Evolutionary conservation across 1,284 basidiomycete genomes (phyloP).

Genomic region (Xerocomus nothofagi): DNA sequence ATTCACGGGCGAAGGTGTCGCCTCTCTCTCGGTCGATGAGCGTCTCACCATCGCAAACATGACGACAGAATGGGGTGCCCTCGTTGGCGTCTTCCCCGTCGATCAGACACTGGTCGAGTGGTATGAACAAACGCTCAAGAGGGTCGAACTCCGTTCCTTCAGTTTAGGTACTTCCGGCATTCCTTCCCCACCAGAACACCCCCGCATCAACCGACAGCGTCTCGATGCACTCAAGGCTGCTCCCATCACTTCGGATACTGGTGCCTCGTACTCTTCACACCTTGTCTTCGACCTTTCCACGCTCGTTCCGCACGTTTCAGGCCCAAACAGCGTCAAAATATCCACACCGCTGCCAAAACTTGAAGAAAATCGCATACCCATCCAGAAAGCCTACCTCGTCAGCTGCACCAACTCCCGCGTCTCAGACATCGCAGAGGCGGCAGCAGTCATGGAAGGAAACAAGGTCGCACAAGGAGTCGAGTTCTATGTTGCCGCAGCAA

Average conservation of each 20-base stretch:
- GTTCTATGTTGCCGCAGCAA: slow-evolving; percentile 97
- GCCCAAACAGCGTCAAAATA: slow-evolving; percentile 97
- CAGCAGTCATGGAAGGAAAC: slow-evolving; percentile 82
- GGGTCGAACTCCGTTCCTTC: slow-evolving; percentile 82
- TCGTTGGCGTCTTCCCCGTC: slow-evolving; percentile 94
- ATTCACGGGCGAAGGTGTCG: slow-evolving; percentile 92
- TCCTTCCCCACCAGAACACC: slow-evolving; percentile 77
- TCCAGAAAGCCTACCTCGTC: slow-evolving; percentile 98
- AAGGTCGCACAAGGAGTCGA: slow-evolving; percentile 90
- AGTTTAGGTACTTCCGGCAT: slow-evolving; percentile 48
- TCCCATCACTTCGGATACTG: slow-evolving; percentile 69
- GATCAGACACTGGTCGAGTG: slow-evolving; percentile 83
- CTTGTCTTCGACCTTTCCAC: slow-evolving; percentile 92
- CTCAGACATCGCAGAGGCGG: slow-evolving; percentile 92
- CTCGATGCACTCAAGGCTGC: slow-evolving; percentile 65
- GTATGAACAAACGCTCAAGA: slow-evolving; percentile 83
- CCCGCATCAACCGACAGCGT: slow-evolving; percentile 79
- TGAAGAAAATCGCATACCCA: slow-evolving; percentile 72
- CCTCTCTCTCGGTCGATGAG: slow-evolving; percentile 84
- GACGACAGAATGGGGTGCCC: slow-evolving; percentile 99
- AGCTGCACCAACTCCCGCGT: slow-evolving; percentile 98
- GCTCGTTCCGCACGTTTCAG: slow-evolving; percentile 93
- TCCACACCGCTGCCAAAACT: slow-evolving; percentile 88
- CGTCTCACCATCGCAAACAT: slow-evolving; percentile 96
- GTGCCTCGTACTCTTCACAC: slow-evolving; percentile 85